Percentiles rank a stretch among this genome's conserved stretches.
Evolutionary conservation across 306 rosid species (phyloP).

Genomic region (Prunus davidiana): DNA sequence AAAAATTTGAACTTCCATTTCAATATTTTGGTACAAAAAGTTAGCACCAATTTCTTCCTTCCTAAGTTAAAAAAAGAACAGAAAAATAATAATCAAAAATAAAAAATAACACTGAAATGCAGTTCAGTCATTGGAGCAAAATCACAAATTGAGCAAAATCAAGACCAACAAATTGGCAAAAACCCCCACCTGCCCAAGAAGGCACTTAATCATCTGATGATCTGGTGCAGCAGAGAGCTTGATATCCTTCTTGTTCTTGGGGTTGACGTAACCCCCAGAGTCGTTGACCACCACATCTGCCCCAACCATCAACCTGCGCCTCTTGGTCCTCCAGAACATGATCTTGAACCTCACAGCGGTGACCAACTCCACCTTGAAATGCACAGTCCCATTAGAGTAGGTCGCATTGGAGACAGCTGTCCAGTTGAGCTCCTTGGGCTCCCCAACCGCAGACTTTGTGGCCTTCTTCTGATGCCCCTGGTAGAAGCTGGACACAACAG

Average conservation of each 20-base stretch:
- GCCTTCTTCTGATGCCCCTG: constrained; percentile 83
- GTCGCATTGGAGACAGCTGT: constrained; percentile 12
- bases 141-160: constrained; percentile 20
- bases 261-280: constrained; percentile 29
- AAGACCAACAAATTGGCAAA: constrained; percentile 24
- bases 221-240: constrained; percentile 61
- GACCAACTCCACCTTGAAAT: constrained; percentile 48
- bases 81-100: neutral
- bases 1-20: neutral
- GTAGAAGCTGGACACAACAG: constrained; percentile 33
- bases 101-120: neutral
- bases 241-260: constrained; percentile 16
- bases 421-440: constrained; percentile 19
- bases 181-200: constrained; percentile 32
- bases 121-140: neutral
- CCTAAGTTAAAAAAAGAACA: neutral
- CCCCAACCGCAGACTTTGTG: neutral
- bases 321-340: constrained; percentile 56
- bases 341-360: constrained; percentile 77
- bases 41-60: neutral
- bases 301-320: constrained; percentile 45
- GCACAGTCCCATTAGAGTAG: neutral
- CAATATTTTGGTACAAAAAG: too few species aligned
- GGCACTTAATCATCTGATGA: neutral
- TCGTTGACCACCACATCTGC: constrained; percentile 42